Evolutionary conservation across 768 basidiomycete genomes (phyloP), one percentile per base, ranked within the genome.

Genomic region (Pleurotus eryngii): DNA sequence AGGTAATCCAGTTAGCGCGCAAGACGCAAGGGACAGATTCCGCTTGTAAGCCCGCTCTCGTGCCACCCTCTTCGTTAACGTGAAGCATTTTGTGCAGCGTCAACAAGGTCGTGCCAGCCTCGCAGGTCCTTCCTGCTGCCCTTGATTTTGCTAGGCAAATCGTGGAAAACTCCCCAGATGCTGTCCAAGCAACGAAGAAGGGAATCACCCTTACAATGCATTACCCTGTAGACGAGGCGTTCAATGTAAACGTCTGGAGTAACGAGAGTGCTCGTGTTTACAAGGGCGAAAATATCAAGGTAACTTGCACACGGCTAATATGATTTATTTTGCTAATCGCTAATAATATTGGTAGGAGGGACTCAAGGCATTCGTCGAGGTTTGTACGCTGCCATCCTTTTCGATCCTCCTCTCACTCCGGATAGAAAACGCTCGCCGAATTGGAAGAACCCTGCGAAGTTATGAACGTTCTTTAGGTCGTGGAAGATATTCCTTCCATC

Each of bases 151-250:
- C 92, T 2, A 70, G 76, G 53, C 72, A 80, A 55, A 84, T 93
- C 59, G 70, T 70, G 14, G 64, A 66, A 20, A 89, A 89, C 63
- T 91, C 89, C 1, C 92, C 92, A 0, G 92, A 93, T 67, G 78
- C 91, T 0, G 85, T 93, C 1, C 87, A 89, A 61, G 78, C 81
- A 46, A 87, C 90, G 2, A 95, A 93, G 67, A 74, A 78, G n/a
- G 87, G 79, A 1, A 72, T 95, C 7, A 54, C 89, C 14, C 68
- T 87, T 2, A 72, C 81, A 1, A 80, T 85, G 59, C 72, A 76
- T 42, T 75, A 76, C n/a, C 77, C 78, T 40, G 70, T 83, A 43
- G 78, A 83, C 20, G 77, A 83, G 12, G 75, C 81, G 0, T 75
- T 85, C 3, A 46, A 70, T 6, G 71, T 71, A 0, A 83, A 84